Evolutionary conservation across 2,329 filamentous ascomycete genomes (phyloP).

Genomic region (Chrysosphaeria jannelii): DNA sequence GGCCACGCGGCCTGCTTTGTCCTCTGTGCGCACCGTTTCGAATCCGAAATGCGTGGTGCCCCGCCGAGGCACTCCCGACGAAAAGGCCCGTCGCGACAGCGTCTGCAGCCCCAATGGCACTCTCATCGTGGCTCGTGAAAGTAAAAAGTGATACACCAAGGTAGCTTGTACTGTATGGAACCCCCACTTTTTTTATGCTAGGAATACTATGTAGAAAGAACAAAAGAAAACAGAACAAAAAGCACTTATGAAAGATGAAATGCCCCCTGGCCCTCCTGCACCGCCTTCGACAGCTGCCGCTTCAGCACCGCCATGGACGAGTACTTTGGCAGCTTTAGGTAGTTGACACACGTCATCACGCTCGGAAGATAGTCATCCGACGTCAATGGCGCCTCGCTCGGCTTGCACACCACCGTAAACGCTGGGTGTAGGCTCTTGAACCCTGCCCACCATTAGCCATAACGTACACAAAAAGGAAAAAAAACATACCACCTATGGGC

Average conservation of each 20-base stretch:
- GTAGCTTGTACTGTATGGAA: too few relatives aligned
- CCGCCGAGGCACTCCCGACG: too few relatives aligned
- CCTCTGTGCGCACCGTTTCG: constrained; percentile 48
- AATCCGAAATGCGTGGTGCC: constrained; percentile 65
- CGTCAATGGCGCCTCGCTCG: constrained; percentile 76
- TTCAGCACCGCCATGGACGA: constrained; percentile 46
- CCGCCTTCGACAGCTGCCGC: constrained; percentile 54
- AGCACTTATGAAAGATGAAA: constrained; percentile 78
- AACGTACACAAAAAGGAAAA: background rate
- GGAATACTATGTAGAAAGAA: too few relatives aligned
- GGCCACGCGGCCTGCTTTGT: constrained; percentile 46
- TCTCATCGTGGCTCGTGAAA: too few relatives aligned
- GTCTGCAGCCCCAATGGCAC: too few relatives aligned
- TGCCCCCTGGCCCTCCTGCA: constrained; percentile 84
- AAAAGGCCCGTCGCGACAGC: too few relatives aligned
- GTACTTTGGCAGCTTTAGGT: constrained; percentile 92
- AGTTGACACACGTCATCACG: constrained; percentile 99
- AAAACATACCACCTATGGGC: constrained; percentile 67
- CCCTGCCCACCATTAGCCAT: constrained; percentile 19
- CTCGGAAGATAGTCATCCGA: constrained; percentile 97
- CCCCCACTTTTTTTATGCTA: too few relatives aligned
- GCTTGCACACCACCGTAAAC: constrained; percentile 97
- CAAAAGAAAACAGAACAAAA: too few relatives aligned
- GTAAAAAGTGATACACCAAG: too few relatives aligned
- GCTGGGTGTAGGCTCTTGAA: constrained; percentile 94